Conservation (phyloP, 1,284 basidiomycete species). For the Meira nashicola region DNA sequence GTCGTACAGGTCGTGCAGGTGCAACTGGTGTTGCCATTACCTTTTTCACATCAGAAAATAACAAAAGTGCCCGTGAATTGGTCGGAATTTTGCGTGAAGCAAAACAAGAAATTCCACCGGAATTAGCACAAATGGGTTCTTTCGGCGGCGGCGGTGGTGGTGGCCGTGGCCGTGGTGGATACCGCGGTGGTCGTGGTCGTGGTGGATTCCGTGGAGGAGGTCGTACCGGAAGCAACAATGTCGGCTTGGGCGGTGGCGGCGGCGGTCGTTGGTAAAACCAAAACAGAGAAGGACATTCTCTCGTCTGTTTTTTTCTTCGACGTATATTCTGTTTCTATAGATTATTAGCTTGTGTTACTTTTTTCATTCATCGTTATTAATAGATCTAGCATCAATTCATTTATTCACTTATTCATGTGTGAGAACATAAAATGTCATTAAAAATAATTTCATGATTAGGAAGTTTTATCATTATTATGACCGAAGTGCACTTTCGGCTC, state of each 20-base stretch:
- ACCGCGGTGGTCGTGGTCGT: slow-evolving; percentile 35
- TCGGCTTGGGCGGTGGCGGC: slow-evolving; percentile 8
- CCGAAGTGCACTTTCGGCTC: not conserved
- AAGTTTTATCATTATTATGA: too few relatives aligned
- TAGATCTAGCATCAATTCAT: too few relatives aligned
- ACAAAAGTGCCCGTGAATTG: slow-evolving; percentile 87
- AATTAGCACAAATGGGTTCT: slow-evolving; percentile 82
- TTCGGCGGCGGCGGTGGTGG: slow-evolving; percentile 59
- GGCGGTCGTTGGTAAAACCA: slow-evolving; percentile 11
- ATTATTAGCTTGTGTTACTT: too few relatives aligned
- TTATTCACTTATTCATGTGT: too few relatives aligned
- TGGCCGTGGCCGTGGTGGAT: slow-evolving; percentile 33
- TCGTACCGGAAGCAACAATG: slow-evolving; percentile 5
- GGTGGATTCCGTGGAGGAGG: slow-evolving; percentile 16
- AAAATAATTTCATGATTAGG: too few relatives aligned
- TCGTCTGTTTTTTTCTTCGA: too few relatives aligned
- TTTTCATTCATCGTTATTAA: too few relatives aligned
- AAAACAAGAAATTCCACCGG: slow-evolving; percentile 72
- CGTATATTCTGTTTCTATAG: too few relatives aligned
- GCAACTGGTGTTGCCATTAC: slow-evolving; percentile 83
- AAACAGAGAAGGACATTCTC: not conserved
- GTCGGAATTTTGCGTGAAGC: slow-evolving; percentile 83
- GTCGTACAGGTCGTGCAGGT: slow-evolving; percentile 66
- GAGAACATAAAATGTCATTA: too few relatives aligned
- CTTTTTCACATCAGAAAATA: slow-evolving; percentile 80